Evolutionary conservation across 2,329 filamentous ascomycete genomes (phyloP).

Genomic region (Pseudopithomyces maydicus): DNA sequence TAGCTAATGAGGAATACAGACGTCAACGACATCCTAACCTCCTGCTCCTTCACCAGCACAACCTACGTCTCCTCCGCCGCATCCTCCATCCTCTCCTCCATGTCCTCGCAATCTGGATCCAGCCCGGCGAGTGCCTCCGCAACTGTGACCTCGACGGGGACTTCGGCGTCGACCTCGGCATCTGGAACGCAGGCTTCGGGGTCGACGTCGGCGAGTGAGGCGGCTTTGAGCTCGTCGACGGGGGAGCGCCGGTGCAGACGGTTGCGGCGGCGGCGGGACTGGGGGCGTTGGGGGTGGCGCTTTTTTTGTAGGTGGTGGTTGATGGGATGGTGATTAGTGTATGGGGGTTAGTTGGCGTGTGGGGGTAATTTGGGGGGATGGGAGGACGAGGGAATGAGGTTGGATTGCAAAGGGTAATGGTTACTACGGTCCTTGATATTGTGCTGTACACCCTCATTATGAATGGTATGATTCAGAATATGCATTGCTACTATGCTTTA

Average conservation of each 20-base stretch:
- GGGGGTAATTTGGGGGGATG: too few relatives aligned
- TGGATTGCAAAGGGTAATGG: too few relatives aligned
- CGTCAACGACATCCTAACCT: conserved; percentile 33
- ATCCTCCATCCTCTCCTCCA: conserved; percentile 11
- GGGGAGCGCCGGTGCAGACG: not conserved
- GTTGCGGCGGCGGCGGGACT: not conserved
- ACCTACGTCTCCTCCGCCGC: conserved; percentile 25
- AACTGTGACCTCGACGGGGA: not conserved
- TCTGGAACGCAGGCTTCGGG: not conserved
- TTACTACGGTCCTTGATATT: too few relatives aligned
- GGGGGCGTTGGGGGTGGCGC: not conserved
- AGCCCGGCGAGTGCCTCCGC: not conserved
- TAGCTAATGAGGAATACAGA: conserved; percentile 17
- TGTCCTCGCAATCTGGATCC: conserved; percentile 6
- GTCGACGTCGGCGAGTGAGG: not conserved
- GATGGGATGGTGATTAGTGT: too few relatives aligned
- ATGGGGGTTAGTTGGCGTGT: too few relatives aligned
- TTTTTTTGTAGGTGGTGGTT: not conserved
- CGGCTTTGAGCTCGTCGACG: not conserved
- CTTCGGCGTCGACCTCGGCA: not conserved
- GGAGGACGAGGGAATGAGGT: too few relatives aligned
- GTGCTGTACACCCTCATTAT: too few relatives aligned
- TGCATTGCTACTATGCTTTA: too few relatives aligned
- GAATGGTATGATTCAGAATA: too few relatives aligned
- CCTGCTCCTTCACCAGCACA: conserved; percentile 36